Base-by-base conservation (phyloP, 257 asterid species). In the Anisodus tanguticus region DNA sequence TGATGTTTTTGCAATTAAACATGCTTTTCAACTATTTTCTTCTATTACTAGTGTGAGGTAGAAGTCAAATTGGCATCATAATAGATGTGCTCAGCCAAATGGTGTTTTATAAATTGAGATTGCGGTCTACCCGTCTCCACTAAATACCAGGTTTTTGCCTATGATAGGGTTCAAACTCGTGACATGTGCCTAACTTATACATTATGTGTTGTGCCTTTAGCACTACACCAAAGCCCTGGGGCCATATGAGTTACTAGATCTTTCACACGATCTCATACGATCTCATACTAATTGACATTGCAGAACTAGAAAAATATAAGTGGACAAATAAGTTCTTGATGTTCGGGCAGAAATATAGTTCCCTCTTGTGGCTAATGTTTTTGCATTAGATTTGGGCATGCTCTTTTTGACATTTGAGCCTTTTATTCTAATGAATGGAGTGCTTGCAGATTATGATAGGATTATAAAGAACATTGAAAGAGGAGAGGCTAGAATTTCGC, bases 401-500 rank as follows among this genome's bases (percentile, higher is more conserved):
- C 41, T 74, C 45, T 67, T 67, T 35, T 67, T 49, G 45, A 49
- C 19, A 51, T 74, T 74, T 51, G 81, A 74, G 51, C 82, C 5
- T 3, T 10, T 53, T 83, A 47, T 67, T 19, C 22, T 54, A n/a
- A 26, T 77, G 82, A 47, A 81, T 85, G 16, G 89, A 31, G 43
- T 79, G 51, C 78, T 89, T 91, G 35, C 95, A 97, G 99, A 97
- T 87, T 97, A 95, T 81, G 99, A 97, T 89, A 92, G 97, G 90
- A 93, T 97, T 88, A 92, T 95, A 51, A 97, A 95, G 90, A 91
- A 94, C 86, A 97, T 97, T 83, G 99, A 97, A 87, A 93, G 98
- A 87, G 99, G 99, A 81, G 99, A 97, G 89, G 98, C 97, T 54
- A 93, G 99, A 89, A 97, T 97, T 85, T 93, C 98, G 2, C 88